Evolutionary conservation across 176 grass and related monocot genomes (phyloP).

Genomic region (Bothriochloa decipiens): DNA sequence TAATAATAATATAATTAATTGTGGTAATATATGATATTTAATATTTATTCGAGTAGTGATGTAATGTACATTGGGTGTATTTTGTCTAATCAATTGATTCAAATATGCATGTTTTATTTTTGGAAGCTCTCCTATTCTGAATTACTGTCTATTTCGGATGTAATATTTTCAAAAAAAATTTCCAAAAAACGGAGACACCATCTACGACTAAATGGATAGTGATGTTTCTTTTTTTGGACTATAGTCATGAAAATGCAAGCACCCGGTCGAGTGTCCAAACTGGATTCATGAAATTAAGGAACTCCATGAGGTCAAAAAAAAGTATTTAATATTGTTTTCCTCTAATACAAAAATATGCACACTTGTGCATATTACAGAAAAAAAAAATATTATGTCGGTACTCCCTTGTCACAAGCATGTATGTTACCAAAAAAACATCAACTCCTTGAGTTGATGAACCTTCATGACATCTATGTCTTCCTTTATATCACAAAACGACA

Average conservation of each 20-base stretch:
- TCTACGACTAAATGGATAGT: neutral
- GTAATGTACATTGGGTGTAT: neutral
- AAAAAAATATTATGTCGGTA: too few species aligned
- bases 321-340: neutral
- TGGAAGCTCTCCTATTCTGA: neutral
- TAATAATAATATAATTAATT: neutral
- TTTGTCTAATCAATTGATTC: neutral
- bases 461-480: too few species aligned
- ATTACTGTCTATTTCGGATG: neutral
- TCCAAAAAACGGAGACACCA: neutral
- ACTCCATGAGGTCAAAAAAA: neutral
- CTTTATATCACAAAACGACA: too few species aligned
- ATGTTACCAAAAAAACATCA: too few species aligned
- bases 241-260: neutral
- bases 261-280: neutral
- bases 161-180: neutral
- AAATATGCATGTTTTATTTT: neutral
- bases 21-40: slow-evolving; percentile 37
- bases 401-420: too few species aligned
- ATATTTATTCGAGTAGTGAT: slow-evolving; percentile 10
- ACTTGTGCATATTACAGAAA: too few species aligned
- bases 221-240: neutral
- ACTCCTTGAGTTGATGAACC: too few species aligned
- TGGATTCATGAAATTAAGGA: neutral
- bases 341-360: neutral